Evolutionary conservation across 371 early-diverging fungal species (phyloP).

Genomic region (Quaeritorhiza haematococci): DNA sequence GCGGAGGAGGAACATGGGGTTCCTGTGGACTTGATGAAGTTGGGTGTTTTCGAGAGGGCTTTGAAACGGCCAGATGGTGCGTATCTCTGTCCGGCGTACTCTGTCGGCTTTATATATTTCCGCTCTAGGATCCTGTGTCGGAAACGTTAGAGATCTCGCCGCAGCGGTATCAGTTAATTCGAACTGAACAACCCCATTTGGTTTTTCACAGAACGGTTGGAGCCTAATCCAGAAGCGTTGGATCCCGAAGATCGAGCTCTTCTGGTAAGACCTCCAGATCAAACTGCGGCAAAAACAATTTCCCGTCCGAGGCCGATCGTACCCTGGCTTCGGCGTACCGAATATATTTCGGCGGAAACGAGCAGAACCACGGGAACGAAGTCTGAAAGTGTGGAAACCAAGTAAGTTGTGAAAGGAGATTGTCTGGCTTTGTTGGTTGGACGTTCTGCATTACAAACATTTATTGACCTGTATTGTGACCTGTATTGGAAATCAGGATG

Average conservation of each 20-base stretch:
- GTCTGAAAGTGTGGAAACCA: neutral
- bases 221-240: too few species aligned
- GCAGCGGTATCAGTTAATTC: too few species aligned
- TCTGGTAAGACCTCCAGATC: slow-evolving; percentile 42
- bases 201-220: too few species aligned
- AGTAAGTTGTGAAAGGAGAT: slow-evolving; percentile 6
- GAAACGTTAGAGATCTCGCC: too few species aligned
- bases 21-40: slow-evolving; percentile 60
- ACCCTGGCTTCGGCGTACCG: slow-evolving; percentile 63
- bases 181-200: too few species aligned
- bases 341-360: slow-evolving; percentile 52
- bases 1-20: slow-evolving; percentile 61
- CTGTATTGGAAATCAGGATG: slow-evolving; percentile 13
- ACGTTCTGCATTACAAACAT: too few species aligned
- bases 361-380: neutral
- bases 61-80: slow-evolving; percentile 5
- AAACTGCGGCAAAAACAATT: slow-evolving; percentile 1
- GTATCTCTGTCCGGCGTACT: neutral
- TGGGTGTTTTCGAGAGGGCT: slow-evolving; percentile 44
- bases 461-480: too few species aligned
- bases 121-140: too few species aligned
- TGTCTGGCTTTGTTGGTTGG: too few species aligned
- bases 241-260: slow-evolving; percentile 59
- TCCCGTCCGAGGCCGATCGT: too few species aligned
- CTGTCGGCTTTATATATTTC: too few species aligned